Evolutionary conservation across 1,139 yeast species (phyloP).

Genomic region (Geotrichum europaeum): DNA sequence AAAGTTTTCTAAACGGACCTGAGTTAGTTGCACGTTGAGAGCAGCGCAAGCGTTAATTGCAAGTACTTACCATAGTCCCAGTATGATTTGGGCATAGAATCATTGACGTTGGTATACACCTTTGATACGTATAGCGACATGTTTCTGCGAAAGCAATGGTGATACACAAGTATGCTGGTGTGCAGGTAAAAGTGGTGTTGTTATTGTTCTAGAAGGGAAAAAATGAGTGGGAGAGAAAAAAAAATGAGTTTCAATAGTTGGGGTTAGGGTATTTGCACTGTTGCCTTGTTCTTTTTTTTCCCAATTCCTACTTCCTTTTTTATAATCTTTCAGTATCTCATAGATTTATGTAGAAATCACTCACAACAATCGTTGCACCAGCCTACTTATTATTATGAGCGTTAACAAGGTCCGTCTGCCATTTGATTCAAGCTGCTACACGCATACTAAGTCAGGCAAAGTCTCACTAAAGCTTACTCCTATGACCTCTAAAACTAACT

Average conservation of each 20-base stretch:
- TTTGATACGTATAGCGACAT: conserved; percentile 50
- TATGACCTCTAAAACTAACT: neutral
- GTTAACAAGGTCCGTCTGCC: conserved; percentile 4
- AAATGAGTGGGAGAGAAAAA: neutral
- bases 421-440: neutral
- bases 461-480: conserved; percentile 1
- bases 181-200: neutral
- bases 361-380: neutral
- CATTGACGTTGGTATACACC: conserved; percentile 77
- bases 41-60: neutral
- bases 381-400: conserved; percentile 4
- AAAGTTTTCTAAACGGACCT: conserved; percentile 32
- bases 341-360: neutral
- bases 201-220: neutral
- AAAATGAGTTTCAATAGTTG: neutral
- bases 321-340: neutral
- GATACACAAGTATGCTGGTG: neutral
- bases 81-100: conserved; percentile 64
- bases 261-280: neutral
- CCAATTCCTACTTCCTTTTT: neutral
- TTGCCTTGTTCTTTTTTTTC: neutral
- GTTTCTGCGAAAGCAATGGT: neutral
- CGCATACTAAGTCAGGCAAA: neutral
- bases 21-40: neutral
- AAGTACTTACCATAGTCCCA: conserved; percentile 65